These are phyloP conservation scores for Flaveria floridana DNA, from an alignment of 140 eudicot genomes.

Conservation along the genomic window DNA sequence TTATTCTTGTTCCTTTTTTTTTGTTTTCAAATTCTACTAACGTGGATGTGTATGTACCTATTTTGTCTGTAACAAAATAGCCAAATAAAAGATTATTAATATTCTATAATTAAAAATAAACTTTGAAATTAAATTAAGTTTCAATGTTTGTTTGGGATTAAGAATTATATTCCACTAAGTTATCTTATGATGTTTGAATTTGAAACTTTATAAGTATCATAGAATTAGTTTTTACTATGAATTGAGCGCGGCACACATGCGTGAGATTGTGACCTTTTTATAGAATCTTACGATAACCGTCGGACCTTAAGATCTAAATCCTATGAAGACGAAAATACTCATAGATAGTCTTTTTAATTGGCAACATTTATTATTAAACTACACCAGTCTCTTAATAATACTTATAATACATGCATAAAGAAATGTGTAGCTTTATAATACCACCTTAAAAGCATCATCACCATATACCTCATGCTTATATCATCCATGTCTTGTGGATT, in stretches of 20 bases:
- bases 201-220: not conserved
- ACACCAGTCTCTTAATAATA: slow-evolving; percentile 8
- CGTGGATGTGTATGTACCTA: too few species aligned
- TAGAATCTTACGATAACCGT: not conserved
- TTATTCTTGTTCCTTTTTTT: too few species aligned
- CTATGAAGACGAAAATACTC: not conserved
- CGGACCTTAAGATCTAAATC: not conserved
- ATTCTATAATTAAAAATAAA: too few species aligned
- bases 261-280: not conserved
- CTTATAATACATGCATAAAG: slow-evolving; percentile 2
- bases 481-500: slow-evolving; percentile 50
- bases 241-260: not conserved
- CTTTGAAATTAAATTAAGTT: too few species aligned
- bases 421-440: too few species aligned
- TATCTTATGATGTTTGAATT: not conserved
- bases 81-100: too few species aligned
- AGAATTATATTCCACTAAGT: too few species aligned
- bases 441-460: slow-evolving; percentile 29
- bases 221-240: not conserved
- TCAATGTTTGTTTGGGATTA: too few species aligned
- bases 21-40: too few species aligned
- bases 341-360: not conserved
- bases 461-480: slow-evolving; percentile 66
- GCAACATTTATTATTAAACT: not conserved
- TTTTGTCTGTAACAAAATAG: too few species aligned